A percentile compares a stretch with the other conserved stretches of the same genome.
phyloP scores from a whole-genome alignment of 2,329 filamentous ascomycete species.

The Colletotrichum chlorophyti region DNA sequence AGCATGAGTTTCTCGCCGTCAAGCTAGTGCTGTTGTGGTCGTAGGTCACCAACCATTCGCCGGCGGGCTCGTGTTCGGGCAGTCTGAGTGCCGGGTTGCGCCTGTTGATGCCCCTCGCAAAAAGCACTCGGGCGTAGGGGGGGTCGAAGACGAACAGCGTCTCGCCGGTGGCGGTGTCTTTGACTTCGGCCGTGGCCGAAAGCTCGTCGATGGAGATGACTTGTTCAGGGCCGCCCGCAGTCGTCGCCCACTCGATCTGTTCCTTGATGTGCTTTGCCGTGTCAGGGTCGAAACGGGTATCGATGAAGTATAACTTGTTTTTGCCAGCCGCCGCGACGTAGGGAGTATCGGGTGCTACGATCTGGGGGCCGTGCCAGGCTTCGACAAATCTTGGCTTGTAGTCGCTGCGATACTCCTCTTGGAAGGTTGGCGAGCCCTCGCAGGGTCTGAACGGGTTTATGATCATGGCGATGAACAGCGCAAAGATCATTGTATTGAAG shows the following conservation, averaged over 20 bases:
- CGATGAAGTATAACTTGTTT: slow-evolving; percentile 28
- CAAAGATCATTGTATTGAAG: not conserved
- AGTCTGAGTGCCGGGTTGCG: slow-evolving; percentile 20
- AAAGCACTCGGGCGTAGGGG: slow-evolving; percentile 17
- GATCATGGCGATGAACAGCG: not conserved
- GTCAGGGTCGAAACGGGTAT: slow-evolving; percentile 17
- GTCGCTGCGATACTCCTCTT: slow-evolving; percentile 9
- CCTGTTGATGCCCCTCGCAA: slow-evolving; percentile 26
- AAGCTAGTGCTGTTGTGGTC: not conserved
- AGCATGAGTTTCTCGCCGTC: not conserved
- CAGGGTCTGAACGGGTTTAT: not conserved
- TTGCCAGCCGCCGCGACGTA: slow-evolving; percentile 27
- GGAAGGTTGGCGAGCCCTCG: not conserved
- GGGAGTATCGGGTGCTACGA: slow-evolving; percentile 29
- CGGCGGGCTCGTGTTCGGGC: slow-evolving; percentile 12
- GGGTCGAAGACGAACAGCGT: slow-evolving; percentile 29
- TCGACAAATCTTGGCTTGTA: slow-evolving; percentile 20
- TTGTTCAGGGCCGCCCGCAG: not conserved
- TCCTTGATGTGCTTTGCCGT: slow-evolving; percentile 25
- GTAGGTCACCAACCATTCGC: slow-evolving; percentile 22
- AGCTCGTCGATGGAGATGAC: slow-evolving; percentile 8
- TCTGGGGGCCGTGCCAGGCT: slow-evolving; percentile 14
- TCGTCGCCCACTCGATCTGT: slow-evolving; percentile 23
- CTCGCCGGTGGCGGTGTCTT: not conserved
- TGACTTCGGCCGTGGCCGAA: slow-evolving; percentile 5